Conservation (phyloP, 2,329 filamentous ascomycete genomes). For the Exserohilum rostratum region DNA sequence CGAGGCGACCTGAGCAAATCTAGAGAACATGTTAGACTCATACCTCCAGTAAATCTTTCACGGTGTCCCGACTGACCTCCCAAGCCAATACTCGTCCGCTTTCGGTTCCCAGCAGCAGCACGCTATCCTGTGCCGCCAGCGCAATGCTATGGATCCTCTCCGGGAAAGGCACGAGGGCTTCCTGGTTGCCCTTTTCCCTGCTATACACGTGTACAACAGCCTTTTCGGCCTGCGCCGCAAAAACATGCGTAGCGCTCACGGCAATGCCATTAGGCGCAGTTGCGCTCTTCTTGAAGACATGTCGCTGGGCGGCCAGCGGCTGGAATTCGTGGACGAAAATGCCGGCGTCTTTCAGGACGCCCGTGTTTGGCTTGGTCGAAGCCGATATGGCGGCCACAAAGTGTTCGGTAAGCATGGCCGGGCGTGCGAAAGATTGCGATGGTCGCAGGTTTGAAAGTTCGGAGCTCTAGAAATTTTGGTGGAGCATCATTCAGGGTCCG, state of each 20-base stretch:
- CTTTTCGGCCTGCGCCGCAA: constrained; percentile 89
- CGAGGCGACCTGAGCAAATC: constrained; percentile 75
- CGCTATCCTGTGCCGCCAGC: constrained; percentile 68
- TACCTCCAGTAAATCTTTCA: neutral
- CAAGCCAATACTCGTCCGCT: constrained; percentile 87
- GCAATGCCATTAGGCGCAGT: constrained; percentile 79
- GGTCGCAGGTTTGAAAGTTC: constrained; percentile 6
- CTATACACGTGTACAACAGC: constrained; percentile 93
- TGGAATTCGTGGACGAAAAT: constrained; percentile 86
- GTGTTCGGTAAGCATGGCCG: constrained; percentile 57
- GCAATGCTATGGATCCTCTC: constrained; percentile 82
- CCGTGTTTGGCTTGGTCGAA: constrained; percentile 51
- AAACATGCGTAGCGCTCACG: constrained; percentile 80
- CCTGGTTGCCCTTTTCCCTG: constrained; percentile 80
- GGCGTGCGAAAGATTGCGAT: constrained; percentile 1
- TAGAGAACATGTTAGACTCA: constrained; percentile 43
- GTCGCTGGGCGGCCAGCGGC: constrained; percentile 74
- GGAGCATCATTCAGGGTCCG: constrained; percentile 10
- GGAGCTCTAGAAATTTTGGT: constrained; percentile 23
- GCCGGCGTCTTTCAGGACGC: constrained; percentile 74
- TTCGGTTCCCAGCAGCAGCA: constrained; percentile 80
- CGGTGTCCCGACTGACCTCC: constrained; percentile 69
- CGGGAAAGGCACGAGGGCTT: constrained; percentile 84
- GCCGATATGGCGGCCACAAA: constrained; percentile 57
- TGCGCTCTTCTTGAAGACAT: constrained; percentile 90